Evolutionary conservation across 139 green algal species (phyloP).

Genomic region (Coelastrella sp.): DNA sequence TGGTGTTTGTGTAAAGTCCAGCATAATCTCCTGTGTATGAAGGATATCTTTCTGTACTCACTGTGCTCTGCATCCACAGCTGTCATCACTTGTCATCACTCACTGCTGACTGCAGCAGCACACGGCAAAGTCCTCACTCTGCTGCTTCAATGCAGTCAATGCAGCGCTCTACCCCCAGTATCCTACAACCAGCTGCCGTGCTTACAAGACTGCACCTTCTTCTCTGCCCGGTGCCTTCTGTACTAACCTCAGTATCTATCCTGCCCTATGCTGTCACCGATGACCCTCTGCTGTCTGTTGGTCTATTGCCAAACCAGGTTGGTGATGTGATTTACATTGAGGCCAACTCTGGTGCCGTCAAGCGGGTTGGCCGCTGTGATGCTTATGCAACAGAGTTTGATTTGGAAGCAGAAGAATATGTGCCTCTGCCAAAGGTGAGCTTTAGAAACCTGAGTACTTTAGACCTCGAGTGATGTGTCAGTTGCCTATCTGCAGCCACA

Average conservation of each 20-base stretch:
- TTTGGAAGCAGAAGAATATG: constrained; percentile 99
- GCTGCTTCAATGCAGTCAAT: no score
- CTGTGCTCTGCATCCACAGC: background rate
- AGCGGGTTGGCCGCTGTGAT: constrained; percentile 96
- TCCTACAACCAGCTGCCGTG: no score
- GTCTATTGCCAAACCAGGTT: constrained; percentile 21
- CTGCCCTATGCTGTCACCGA: background rate
- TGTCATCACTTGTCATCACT: constrained; percentile 23
- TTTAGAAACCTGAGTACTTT: background rate
- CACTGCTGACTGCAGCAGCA: no score
- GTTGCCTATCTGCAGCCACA: background rate
- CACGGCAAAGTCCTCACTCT: no score
- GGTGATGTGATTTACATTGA: constrained; percentile 99
- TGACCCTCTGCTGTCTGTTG: background rate
- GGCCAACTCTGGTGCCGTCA: constrained; percentile 95
- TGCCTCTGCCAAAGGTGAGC: constrained; percentile 96
- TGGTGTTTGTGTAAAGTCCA: no score
- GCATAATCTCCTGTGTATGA: no score
- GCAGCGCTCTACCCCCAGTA: no score
- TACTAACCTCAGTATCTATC: no score
- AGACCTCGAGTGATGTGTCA: background rate
- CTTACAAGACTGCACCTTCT: no score
- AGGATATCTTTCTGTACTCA: constrained; percentile 47
- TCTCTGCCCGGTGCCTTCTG: no score
- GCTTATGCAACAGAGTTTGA: constrained; percentile 98